Conservation (phyloP, 352 stramenopile species). For the Lagenidium sp. region DNA sequence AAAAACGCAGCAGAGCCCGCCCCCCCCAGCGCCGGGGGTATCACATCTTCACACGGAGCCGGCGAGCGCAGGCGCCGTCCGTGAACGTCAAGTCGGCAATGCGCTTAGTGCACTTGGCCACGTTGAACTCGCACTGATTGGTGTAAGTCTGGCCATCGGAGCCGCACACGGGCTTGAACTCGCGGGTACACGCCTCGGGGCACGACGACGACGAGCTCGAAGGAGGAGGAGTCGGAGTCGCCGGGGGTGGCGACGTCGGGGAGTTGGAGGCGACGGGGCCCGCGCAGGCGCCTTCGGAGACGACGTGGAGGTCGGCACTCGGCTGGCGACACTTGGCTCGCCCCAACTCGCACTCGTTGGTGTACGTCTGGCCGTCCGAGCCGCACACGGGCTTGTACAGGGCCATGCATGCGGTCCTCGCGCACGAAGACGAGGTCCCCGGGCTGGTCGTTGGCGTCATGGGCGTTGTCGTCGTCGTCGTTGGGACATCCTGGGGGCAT, state of each 20-base stretch:
- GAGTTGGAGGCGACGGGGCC: neutral
- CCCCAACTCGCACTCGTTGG: neutral
- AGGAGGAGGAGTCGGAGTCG: neutral
- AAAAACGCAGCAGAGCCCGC: neutral
- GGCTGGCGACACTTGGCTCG: neutral
- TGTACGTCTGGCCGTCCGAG: neutral
- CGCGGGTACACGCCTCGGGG: neutral
- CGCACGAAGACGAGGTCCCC: neutral
- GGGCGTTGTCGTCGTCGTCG: too few species aligned
- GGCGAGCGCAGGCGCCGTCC: neutral
- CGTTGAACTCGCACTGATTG: neutral
- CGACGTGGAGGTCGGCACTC: neutral
- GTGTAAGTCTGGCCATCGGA: neutral
- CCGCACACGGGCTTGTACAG: neutral
- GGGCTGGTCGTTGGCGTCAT: neutral
- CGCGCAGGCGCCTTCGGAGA: neutral
- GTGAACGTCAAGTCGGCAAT: neutral
- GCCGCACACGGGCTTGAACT: neutral
- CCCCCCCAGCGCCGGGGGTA: neutral
- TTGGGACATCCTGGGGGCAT: neutral
- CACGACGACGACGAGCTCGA: neutral
- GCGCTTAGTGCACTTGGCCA: neutral
- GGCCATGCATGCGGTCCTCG: neutral
- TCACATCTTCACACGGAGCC: neutral
- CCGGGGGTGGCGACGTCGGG: neutral